Base-by-base conservation (phyloP, 345 rosid species). In the Camelina hispida region DNA sequence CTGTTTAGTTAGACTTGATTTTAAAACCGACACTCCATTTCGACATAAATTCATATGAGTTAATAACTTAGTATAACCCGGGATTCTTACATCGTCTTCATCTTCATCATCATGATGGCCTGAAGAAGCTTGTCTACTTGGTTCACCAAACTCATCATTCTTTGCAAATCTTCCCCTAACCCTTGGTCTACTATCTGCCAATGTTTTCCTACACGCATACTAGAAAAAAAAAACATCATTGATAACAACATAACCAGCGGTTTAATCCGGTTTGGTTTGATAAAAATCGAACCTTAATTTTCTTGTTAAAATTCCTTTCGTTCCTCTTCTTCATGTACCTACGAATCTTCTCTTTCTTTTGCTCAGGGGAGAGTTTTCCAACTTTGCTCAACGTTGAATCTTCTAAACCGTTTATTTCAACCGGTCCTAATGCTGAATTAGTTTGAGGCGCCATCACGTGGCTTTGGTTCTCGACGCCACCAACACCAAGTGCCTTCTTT, bases 91-190 rank as follows among this genome's bases (percentile, higher is more conserved):
- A 68, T 84, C 82, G 4, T 87, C 88, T 5, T 87, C 91, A 6
- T 93, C 89, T n/a, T 94, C 91, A 17, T 86, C 90, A 28, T 90
- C 93, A 47, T 87, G 95, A 69, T 83, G 96, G 57, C 78, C 83
- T 76, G 90, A 78, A 63, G 82, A 79, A 65, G 76, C 76, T 57
- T 81, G 81, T 66, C 86, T 82, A 9, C 58, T 77, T 59, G 66
- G 82, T 38, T 91, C 95, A 57, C 89, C 86, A 22, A 84, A 88
- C 4, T 91, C 96, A 53, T 93, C 93, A 44, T 91, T 93, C 82
- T 87, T 95, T 0, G 99, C 99, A 67, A 95, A 95, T 77, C 99
- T 85, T 79, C 99, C 97, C 71, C 97, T 81, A 0, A 95, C 97
- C 77, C 97, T 82, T 15, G 97, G 99, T 53, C 97, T 78, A 81